A percentile compares a stretch with the other conserved stretches of the same genome.
phyloP scores from a whole-genome alignment of 148 eudicot species.

The Vaccinium vitisidaea region DNA sequence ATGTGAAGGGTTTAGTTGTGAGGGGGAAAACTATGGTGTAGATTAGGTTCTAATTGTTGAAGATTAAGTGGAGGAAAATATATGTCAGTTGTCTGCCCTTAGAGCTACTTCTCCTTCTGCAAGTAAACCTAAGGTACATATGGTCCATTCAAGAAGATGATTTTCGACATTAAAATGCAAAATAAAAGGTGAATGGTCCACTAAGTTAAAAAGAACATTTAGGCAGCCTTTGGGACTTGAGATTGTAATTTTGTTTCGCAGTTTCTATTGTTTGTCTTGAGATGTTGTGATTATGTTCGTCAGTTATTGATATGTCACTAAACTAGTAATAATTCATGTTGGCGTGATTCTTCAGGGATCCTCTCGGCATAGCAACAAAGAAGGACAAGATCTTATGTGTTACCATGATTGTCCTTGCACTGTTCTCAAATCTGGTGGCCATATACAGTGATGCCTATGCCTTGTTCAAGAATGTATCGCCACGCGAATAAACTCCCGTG shows the following conservation, averaged over 20 bases:
- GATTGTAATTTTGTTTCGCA: too few relatives aligned
- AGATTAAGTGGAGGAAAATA: too few relatives aligned
- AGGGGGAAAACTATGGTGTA: neutral
- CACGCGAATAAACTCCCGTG: conserved; percentile 16
- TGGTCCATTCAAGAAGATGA: too few relatives aligned
- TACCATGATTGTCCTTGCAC: conserved; percentile 72
- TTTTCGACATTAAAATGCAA: too few relatives aligned
- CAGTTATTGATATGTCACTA: neutral
- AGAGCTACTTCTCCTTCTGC: too few relatives aligned
- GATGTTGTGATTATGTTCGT: neutral
- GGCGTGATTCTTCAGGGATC: conserved; percentile 46
- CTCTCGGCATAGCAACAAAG: conserved; percentile 58
- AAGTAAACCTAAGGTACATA: too few relatives aligned
- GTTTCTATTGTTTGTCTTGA: neutral
- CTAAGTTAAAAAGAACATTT: too few relatives aligned
- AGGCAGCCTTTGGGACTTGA: too few relatives aligned
- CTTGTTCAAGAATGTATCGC: conserved; percentile 45
- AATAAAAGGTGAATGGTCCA: too few relatives aligned
- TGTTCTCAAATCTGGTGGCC: conserved; percentile 70
- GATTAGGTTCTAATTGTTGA: neutral
- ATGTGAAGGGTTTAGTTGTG: neutral
- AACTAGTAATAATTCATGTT: neutral
- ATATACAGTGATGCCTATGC: conserved; percentile 81
- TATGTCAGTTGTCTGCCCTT: too few relatives aligned
- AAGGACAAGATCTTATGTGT: conserved; percentile 69